These are phyloP conservation scores for Cladobotryum mycophilum DNA, from an alignment of 2,329 filamentous ascomycete species.

Conservation along the genomic window DNA sequence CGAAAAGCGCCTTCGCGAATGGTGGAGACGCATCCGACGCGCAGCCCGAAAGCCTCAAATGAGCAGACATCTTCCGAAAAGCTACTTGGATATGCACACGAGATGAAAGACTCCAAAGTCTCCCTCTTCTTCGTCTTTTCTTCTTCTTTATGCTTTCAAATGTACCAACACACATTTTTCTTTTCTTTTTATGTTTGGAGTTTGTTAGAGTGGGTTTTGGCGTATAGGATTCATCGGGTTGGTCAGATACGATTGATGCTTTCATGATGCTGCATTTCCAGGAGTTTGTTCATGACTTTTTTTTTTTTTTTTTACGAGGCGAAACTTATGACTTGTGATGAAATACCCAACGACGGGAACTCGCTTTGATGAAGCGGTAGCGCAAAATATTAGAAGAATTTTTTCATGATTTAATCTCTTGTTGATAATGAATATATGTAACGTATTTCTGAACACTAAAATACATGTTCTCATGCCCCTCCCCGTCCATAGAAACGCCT, in stretches of 20 bases:
- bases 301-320: too few species aligned
- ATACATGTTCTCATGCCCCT: slow-evolving; percentile 6
- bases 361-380: too few species aligned
- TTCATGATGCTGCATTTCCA: too few species aligned
- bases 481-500: slow-evolving; percentile 11
- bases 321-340: too few species aligned
- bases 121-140: neutral
- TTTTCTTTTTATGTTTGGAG: neutral
- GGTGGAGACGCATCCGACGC: slow-evolving; percentile 29
- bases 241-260: too few species aligned
- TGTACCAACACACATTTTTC: neutral
- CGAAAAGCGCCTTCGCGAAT: slow-evolving; percentile 23
- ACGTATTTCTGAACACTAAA: slow-evolving; percentile 1
- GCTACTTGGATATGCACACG: slow-evolving; percentile 28
- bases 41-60: slow-evolving; percentile 31
- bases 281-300: too few species aligned
- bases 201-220: neutral
- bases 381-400: neutral
- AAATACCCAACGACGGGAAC: too few species aligned
- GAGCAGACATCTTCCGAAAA: slow-evolving; percentile 27
- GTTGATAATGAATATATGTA: neutral
- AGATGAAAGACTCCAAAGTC: slow-evolving; percentile 13
- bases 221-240: too few species aligned
- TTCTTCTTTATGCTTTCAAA: neutral
- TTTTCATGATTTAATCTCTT: neutral